These are phyloP conservation scores for Parietaria judaica DNA, from an alignment of 306 rosid species.

Conservation along the genomic window DNA sequence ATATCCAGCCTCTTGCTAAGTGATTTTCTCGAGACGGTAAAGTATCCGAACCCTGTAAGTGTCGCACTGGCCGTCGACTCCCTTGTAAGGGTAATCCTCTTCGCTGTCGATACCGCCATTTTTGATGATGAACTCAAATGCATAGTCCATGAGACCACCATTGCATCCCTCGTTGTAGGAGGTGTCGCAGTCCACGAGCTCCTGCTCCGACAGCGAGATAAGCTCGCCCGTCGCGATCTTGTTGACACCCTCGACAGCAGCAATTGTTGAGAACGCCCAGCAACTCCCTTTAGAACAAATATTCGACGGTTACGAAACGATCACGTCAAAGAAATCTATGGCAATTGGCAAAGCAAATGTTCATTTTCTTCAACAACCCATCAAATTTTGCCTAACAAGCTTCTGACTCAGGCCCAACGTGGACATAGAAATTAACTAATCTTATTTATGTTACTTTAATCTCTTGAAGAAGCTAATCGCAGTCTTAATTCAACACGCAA, in stretches of 20 bases:
- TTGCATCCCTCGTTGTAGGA: conserved; percentile 63
- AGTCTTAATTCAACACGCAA: neutral
- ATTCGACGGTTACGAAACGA: neutral
- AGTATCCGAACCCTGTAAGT: conserved; percentile 39
- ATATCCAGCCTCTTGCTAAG: neutral
- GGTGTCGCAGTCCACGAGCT: conserved; percentile 75
- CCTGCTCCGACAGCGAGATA: conserved; percentile 76
- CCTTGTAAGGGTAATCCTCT: conserved; percentile 68
- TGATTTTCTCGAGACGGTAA: neutral
- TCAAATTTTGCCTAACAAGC: too few species aligned
- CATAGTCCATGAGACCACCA: conserved; percentile 80
- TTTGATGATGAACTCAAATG: conserved; percentile 61
- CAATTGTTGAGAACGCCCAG: conserved; percentile 80
- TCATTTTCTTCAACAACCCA: neutral
- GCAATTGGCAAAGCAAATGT: neutral
- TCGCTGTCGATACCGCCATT: conserved; percentile 84
- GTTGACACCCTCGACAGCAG: conserved; percentile 77
- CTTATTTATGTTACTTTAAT: too few species aligned
- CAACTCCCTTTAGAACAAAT: conserved; percentile 58
- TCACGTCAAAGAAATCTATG: neutral
- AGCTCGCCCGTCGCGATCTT: conserved; percentile 73
- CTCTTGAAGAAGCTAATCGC: neutral
- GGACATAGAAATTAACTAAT: too few species aligned
- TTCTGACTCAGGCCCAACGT: too few species aligned
- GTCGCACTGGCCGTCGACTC: conserved; percentile 50